Evolutionary conservation across 129 eudicot genomes (phyloP), one percentile per base, ranked within the genome.

Genomic region (Flaveria brownii): DNA sequence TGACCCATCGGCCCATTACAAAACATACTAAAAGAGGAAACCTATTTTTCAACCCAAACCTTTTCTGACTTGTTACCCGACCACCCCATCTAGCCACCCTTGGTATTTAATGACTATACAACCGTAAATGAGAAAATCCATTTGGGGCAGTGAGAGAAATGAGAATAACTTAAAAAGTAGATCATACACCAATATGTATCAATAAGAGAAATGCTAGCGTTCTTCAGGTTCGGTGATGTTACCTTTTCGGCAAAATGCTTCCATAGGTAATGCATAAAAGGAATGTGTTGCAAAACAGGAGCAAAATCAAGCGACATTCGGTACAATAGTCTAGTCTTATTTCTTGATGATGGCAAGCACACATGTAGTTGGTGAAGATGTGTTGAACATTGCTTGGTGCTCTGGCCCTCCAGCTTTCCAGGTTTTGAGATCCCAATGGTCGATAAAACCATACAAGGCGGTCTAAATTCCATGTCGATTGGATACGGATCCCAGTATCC

Each of bases 311-410:
- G 87, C n/a, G 97, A 92, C 97, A 92, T 92, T 87, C 97, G 84
- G 81, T 92, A 92, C 47, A 92, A 80, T 36, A 92, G 61, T 72
- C 96, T 76, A 51, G 97, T 92, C 82, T 89, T 92, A 30, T 87
- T 77, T 74, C 90, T 84, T 7, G 93, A 84, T 56, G 96, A 80
- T 26, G 97, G 97, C 54, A 92, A 80, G 81, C 96, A 92, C n/a
- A 92, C 97, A n/a, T 92, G 97, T 15, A 92, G 96, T 71, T 89
- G 97, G 84, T 92, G 97, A 81, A 92, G 97, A 74, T 92, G 97
- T n/a, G 97, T 92, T 0, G 89, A 43, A 49, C 97, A 89, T 78
- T 92, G 91, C 70, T 78, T 70, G 33, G 97, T 87, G 77, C 88
- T 92, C 83, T 87, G 88, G 22, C 97, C 97, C 75, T 92, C 87